These are phyloP conservation scores for Aspergillus tubingensis DNA, from an alignment of 2,329 filamentous ascomycete genomes.

Conservation along the genomic window DNA sequence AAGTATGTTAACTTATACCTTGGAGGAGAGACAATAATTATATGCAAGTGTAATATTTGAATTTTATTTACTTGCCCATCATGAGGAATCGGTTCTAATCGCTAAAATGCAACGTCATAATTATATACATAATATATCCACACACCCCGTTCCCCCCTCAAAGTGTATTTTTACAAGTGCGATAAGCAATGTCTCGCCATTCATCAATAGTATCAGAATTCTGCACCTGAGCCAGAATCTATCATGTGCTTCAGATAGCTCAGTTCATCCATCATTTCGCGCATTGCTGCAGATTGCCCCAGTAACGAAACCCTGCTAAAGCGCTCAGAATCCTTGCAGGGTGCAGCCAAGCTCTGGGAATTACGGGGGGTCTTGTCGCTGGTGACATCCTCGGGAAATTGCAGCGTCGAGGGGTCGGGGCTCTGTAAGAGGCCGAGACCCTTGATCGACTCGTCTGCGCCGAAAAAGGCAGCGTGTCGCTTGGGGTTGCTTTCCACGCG, in stretches of 20 bases:
- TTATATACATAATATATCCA: not conserved
- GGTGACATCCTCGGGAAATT: conserved; percentile 22
- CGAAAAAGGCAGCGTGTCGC: conserved; percentile 41
- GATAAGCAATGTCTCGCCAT: not conserved
- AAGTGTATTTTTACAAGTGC: not conserved
- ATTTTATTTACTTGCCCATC: not conserved
- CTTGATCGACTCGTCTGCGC: conserved; percentile 32
- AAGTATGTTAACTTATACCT: not conserved
- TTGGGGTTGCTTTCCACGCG: conserved; percentile 40
- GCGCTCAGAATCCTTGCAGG: conserved; percentile 11
- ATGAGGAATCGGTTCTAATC: not conserved
- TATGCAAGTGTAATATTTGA: not conserved
- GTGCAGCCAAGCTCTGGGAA: conserved; percentile 2
- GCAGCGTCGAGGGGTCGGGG: conserved; percentile 26
- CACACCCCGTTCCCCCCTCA: not conserved
- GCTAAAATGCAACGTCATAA: not conserved
- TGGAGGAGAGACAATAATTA: not conserved
- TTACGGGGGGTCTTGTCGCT: not conserved
- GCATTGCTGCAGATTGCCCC: conserved; percentile 44
- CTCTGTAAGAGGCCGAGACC: conserved; percentile 29
- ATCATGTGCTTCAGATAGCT: conserved; percentile 55
- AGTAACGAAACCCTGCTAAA: conserved; percentile 24
- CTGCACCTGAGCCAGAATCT: conserved; percentile 31
- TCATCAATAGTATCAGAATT: conserved; percentile 8
- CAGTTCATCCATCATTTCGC: conserved; percentile 54